These are phyloP conservation scores for Zalaria sp. DNA, from an alignment of 2,329 filamentous ascomycete genomes.

Conservation along the genomic window DNA sequence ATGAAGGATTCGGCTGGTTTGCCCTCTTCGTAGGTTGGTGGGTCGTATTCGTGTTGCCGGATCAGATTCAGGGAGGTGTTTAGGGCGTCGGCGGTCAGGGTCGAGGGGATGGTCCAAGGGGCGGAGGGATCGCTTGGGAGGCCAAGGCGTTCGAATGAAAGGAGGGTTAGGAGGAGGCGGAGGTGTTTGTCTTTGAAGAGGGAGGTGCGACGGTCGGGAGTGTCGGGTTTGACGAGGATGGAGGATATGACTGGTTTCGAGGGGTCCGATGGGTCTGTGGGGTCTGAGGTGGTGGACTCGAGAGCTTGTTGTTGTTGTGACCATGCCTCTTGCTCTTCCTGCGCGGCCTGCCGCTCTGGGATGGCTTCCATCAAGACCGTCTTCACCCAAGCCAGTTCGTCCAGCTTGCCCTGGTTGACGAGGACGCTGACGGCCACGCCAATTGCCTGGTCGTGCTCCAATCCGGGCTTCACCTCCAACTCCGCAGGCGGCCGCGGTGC, in stretches of 20 bases:
- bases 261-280: not conserved
- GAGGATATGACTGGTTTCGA: slow-evolving; percentile 23
- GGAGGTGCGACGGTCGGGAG: slow-evolving; percentile 51
- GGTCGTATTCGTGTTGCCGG: slow-evolving; percentile 63
- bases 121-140: slow-evolving; percentile 61
- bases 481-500: slow-evolving; percentile 61
- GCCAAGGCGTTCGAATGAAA: slow-evolving; percentile 53
- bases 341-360: slow-evolving; percentile 64
- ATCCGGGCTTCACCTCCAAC: slow-evolving; percentile 63
- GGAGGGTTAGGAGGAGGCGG: slow-evolving; percentile 66
- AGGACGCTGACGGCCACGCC: slow-evolving; percentile 67
- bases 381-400: slow-evolving; percentile 73
- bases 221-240: slow-evolving; percentile 47
- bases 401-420: slow-evolving; percentile 62
- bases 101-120: slow-evolving; percentile 61
- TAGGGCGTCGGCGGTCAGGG: slow-evolving; percentile 49
- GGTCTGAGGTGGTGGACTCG: not conserved
- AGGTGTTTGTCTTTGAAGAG: slow-evolving; percentile 85
- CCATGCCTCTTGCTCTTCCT: slow-evolving; percentile 52
- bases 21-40: slow-evolving; percentile 63
- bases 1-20: slow-evolving; percentile 63
- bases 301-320: slow-evolving; percentile 12
- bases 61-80: slow-evolving; percentile 58
- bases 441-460: slow-evolving; percentile 52
- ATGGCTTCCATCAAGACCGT: slow-evolving; percentile 52